A percentile compares a stretch with the other conserved stretches of the same genome.
phyloP scores from a whole-genome alignment of 1,284 basidiomycete genomes.

The Waitea zeae region DNA sequence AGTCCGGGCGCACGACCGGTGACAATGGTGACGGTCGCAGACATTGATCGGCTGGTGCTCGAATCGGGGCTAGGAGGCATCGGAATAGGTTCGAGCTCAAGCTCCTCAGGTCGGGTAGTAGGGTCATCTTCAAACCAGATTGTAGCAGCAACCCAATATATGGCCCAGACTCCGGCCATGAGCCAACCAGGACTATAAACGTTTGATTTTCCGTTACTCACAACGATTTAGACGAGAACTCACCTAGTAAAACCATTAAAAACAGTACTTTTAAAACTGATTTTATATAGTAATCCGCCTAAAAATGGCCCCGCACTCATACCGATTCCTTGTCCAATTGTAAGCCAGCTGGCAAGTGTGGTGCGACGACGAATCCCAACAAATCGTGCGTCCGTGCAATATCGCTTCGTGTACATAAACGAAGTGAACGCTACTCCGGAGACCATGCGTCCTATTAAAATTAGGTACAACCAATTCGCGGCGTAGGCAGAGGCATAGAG shows the following conservation, averaged over 20 bases:
- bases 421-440: conserved; percentile 27
- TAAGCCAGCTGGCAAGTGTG: conserved; percentile 43
- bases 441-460: conserved; percentile 28
- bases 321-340: conserved; percentile 45
- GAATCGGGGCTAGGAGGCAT: no score
- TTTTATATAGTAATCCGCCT: conserved; percentile 41
- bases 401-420: conserved; percentile 38
- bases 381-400: conserved; percentile 46
- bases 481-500: conserved; percentile 27
- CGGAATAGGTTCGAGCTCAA: no score
- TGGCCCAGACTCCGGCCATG: conserved; percentile 33
- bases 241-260: conserved; percentile 40
- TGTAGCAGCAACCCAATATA: conserved; percentile 28
- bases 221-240: neutral
- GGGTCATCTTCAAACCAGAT: conserved; percentile 36
- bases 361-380: conserved; percentile 48
- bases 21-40: no score
- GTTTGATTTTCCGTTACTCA: neutral
- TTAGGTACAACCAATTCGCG: conserved; percentile 27
- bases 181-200: conserved; percentile 39
- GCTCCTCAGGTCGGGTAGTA: neutral
- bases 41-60: no score
- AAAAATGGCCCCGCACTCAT: conserved; percentile 50
- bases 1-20: no score
- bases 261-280: conserved; percentile 29